These are phyloP conservation scores for Funneliformis caledonium DNA, from an alignment of 371 early-diverging fungal genomes.

Conservation along the genomic window DNA sequence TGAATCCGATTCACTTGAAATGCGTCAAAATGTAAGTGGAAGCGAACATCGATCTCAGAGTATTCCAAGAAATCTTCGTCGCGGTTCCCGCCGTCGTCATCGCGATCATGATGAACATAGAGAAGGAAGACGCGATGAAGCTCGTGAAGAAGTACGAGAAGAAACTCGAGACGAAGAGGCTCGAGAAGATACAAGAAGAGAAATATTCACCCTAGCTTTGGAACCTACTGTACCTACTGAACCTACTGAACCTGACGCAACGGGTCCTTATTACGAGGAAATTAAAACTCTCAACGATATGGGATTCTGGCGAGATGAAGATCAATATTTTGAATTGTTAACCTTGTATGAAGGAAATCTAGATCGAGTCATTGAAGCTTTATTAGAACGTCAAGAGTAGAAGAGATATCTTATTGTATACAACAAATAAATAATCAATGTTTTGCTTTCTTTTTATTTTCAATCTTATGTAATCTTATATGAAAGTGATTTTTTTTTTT, in stretches of 20 bases:
- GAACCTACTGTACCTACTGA: too few relatives aligned
- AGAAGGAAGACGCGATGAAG: background rate
- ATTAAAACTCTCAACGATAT: conserved; percentile 17
- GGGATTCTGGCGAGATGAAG: conserved; percentile 33
- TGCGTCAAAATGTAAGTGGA: background rate
- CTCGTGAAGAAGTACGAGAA: background rate
- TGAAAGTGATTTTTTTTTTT: too few relatives aligned
- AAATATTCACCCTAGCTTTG: background rate
- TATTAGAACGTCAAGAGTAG: conserved; percentile 12
- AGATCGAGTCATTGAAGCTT: conserved; percentile 37
- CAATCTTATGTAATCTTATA: too few relatives aligned
- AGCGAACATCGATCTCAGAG: background rate
- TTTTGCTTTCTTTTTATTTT: too few relatives aligned
- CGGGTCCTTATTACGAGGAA: background rate
- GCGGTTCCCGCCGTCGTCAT: background rate
- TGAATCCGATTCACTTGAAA: too few relatives aligned
- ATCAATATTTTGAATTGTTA: conserved; percentile 15
- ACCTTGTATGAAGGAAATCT: conserved; percentile 35
- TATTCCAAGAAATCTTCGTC: background rate
- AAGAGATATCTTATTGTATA: too few relatives aligned
- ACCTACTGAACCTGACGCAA: too few relatives aligned
- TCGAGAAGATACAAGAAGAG: background rate
- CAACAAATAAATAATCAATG: too few relatives aligned
- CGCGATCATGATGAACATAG: background rate
- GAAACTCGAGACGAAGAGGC: background rate